phyloP scores from a whole-genome alignment of 2,329 filamentous ascomycete species.

The Aspergillus pseudoglaucus region DNA sequence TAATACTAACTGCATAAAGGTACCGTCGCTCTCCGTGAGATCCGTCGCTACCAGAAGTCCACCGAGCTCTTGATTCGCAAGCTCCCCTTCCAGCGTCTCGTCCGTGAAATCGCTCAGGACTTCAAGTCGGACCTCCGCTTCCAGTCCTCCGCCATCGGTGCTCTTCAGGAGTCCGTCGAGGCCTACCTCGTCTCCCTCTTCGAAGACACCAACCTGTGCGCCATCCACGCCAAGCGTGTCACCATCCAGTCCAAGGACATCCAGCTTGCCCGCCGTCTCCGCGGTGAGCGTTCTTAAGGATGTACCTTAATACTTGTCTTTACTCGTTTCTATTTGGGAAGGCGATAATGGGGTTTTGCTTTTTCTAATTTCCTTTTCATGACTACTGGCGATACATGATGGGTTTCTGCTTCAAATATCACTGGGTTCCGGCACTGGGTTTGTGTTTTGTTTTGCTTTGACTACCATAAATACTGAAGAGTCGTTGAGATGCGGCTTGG shows the following conservation, averaged over 20 bases:
- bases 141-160: conserved; percentile 96
- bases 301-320: conserved; percentile 16
- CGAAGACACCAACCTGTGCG: conserved; percentile 96
- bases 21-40: conserved; percentile 97
- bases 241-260: conserved; percentile 95
- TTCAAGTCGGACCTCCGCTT: conserved; percentile 95
- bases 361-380: conserved; percentile 28
- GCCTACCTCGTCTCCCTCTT: conserved; percentile 98
- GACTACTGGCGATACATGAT: conserved; percentile 40
- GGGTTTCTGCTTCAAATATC: conserved; percentile 35
- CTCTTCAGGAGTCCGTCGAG: conserved; percentile 96
- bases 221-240: conserved; percentile 98
- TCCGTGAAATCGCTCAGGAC: conserved; percentile 93
- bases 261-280: conserved; percentile 89
- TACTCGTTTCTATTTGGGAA: conserved; percentile 30
- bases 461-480: conserved; percentile 24
- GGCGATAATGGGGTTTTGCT: conserved; percentile 35
- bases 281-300: conserved; percentile 78
- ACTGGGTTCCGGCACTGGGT: conserved; percentile 35
- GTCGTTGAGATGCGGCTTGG: conserved; percentile 18
- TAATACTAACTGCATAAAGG: conserved; percentile 38
- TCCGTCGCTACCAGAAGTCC: conserved; percentile 95
- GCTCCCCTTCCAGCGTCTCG: conserved; percentile 94
- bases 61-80: conserved; percentile 95
- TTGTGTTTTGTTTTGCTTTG: conserved; percentile 24